A percentile compares a stretch with the other conserved stretches of the same genome.
phyloP scores from a whole-genome alignment of 2,329 filamentous ascomycete genomes.

The Microdochium paspali region DNA sequence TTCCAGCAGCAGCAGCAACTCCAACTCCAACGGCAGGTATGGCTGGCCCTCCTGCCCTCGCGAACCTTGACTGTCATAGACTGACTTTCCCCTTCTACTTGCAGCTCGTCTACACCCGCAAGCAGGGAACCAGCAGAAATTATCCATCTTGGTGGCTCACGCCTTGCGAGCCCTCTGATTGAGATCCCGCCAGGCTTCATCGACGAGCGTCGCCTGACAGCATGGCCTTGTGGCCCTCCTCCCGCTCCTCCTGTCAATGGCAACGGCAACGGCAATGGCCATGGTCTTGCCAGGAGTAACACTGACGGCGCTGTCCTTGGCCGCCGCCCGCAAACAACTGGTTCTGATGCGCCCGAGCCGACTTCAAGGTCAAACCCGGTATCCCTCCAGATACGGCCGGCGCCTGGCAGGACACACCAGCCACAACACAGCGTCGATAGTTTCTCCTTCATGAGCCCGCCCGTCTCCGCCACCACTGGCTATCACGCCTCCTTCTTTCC shows the following conservation, averaged over 20 bases:
- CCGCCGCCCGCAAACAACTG: background rate
- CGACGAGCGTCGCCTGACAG: constrained; percentile 1
- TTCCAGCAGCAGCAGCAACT: constrained; percentile 4
- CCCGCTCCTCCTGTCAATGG: background rate
- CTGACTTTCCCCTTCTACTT: constrained; percentile 2
- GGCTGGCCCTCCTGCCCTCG: background rate
- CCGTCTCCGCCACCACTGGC: background rate
- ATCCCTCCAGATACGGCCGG: background rate
- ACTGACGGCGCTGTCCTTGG: background rate
- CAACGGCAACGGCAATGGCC: too few species aligned
- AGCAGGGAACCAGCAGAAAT: constrained; percentile 9
- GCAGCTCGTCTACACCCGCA: constrained; percentile 2
- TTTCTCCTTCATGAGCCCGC: background rate
- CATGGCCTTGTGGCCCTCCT: constrained; percentile 1
- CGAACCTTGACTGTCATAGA: background rate
- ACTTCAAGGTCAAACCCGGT: background rate
- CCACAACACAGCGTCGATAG: background rate
- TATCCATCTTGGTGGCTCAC: constrained; percentile 12
- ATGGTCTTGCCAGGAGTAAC: background rate
- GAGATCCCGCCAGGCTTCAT: background rate
- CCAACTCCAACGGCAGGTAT: background rate
- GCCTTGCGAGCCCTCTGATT: constrained; percentile 6
- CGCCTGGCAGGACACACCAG: background rate
- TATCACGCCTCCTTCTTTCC: background rate
- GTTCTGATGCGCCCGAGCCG: background rate